Base-by-base conservation (phyloP, 305 asterid species). In the Ruellia speciosa region DNA sequence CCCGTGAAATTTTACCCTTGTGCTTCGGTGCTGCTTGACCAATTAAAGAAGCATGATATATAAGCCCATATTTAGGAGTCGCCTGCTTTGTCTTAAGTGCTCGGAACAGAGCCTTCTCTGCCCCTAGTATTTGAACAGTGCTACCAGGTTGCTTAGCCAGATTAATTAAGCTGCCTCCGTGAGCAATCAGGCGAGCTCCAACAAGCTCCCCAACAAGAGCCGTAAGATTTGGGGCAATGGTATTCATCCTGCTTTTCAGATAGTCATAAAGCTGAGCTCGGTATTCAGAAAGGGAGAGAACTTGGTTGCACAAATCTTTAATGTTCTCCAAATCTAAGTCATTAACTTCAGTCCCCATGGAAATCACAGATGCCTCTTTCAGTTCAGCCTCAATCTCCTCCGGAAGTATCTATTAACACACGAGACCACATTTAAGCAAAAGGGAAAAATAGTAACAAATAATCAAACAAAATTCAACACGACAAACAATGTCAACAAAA, bases 111-210 rank as follows among this genome's bases (percentile, higher is more conserved):
- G 96, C 96, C 75, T 92, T 92, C 65, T 92, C 96, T 4, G 96
- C 99, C 68, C 99, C 96, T 47, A 92, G 96, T 43, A 92, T 92
- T 78, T 92, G 98, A 54, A 92, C 94, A 0, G 98, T 88, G 60
- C 99, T 92, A 64, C 96, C 96, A 14, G 99, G 97, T 69, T 92
- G 99, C 87, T 92, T 92, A 0, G 99, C 93, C 59, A 92, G 93
- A 81, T 88, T 92, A 19, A 88, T 11, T 64, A 92, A 86, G 82
- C 99, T 92, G 67, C 99, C 95, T 18, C 99, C 96, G 76, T 88
- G 99, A 18, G 96, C 96, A 69, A 87, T 84, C 76, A 92, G 81
- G 8, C 99, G 95, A 72, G 96, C 96, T 52, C 98, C 98, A 57
- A 92, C 98, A 8, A 92, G 95, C 63, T 92, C 99, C 61, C 99